Percentiles rank a stretch among this genome's conserved stretches.
These are phyloP conservation scores for Yarrowia osloensis DNA, from an alignment of 805 yeast genomes.

Conservation along the genomic window DNA sequence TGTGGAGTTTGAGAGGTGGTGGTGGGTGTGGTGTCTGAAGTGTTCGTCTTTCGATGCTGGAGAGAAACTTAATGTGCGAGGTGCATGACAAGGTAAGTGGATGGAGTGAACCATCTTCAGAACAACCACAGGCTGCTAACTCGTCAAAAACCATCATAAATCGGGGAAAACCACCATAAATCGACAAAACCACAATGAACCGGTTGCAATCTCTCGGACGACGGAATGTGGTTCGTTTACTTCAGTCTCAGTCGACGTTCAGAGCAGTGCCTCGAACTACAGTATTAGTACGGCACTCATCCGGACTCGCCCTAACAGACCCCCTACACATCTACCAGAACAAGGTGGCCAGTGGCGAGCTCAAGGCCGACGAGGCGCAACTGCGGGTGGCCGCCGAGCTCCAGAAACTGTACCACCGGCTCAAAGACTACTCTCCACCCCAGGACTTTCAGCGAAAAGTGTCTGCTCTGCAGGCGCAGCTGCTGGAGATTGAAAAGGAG, in stretches of 20 bases:
- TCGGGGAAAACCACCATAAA: too few relatives aligned
- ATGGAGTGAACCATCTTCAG: too few relatives aligned
- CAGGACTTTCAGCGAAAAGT: conserved; percentile 50
- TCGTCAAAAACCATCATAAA: too few relatives aligned
- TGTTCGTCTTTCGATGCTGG: background rate
- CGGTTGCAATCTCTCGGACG: too few relatives aligned
- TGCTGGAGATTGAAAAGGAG: conserved; percentile 36
- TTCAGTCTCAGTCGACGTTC: too few relatives aligned
- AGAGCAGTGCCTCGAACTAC: too few relatives aligned
- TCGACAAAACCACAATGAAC: too few relatives aligned
- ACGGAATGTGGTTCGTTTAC: too few relatives aligned
- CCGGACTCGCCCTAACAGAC: conserved; percentile 55
- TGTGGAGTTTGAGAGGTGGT: background rate
- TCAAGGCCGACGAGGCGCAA: conserved; percentile 60
- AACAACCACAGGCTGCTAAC: too few relatives aligned
- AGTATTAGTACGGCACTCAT: too few relatives aligned
- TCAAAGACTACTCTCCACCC: conserved; percentile 61
- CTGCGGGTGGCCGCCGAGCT: conserved; percentile 62
- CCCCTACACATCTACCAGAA: conserved; percentile 60
- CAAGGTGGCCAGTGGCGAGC: conserved; percentile 53
- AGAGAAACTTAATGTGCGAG: background rate
- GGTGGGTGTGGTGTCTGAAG: background rate
- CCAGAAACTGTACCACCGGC: conserved; percentile 59
- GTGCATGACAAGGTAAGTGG: too few relatives aligned
- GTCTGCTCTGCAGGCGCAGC: conserved; percentile 45